Evolutionary conservation across 1,139 yeast species (phyloP).

Genomic region (Candida pseudoviswanathii): DNA sequence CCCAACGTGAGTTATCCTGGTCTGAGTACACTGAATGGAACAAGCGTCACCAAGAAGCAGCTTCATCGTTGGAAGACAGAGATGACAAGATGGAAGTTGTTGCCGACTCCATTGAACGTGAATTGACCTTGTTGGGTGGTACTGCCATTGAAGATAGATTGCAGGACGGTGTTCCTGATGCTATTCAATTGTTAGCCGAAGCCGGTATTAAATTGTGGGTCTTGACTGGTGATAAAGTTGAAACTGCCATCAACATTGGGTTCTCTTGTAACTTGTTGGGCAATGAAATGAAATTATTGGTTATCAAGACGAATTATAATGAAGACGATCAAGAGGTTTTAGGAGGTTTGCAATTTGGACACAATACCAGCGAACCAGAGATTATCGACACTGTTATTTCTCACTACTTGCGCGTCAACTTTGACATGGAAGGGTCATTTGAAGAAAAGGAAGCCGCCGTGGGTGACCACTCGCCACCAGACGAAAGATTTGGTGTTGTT

Average conservation of each 20-base stretch:
- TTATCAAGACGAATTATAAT: constrained; percentile 35
- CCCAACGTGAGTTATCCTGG: constrained; percentile 48
- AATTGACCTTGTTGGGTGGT: constrained; percentile 48
- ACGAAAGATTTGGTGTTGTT: constrained; percentile 75
- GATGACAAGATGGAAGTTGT: constrained; percentile 49
- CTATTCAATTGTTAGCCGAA: constrained; percentile 43
- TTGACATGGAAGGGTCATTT: constrained; percentile 61
- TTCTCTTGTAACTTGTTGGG: constrained; percentile 53
- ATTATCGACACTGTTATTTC: constrained; percentile 59
- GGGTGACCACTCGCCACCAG: constrained; percentile 75
- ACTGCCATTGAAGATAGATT: constrained; percentile 55
- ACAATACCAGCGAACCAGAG: constrained; percentile 27
- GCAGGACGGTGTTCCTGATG: constrained; percentile 55
- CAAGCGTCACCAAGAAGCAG: constrained; percentile 41
- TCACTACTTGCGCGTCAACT: constrained; percentile 61
- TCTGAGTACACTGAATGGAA: constrained; percentile 46
- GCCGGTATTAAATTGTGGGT: constrained; percentile 58
- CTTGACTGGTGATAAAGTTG: constrained; percentile 53
- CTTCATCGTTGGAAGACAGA: constrained; percentile 44
- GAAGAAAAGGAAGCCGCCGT: constrained; percentile 65
- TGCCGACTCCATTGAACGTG: constrained; percentile 50
- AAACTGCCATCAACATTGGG: constrained; percentile 54
- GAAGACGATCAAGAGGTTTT: constrained; percentile 36
- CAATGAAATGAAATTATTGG: constrained; percentile 48
- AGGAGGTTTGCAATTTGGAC: constrained; percentile 32